A percentile compares a stretch with the other conserved stretches of the same genome.
phyloP scores from a whole-genome alignment of 257 asterid genomes.

The Gentiana dahurica region DNA sequence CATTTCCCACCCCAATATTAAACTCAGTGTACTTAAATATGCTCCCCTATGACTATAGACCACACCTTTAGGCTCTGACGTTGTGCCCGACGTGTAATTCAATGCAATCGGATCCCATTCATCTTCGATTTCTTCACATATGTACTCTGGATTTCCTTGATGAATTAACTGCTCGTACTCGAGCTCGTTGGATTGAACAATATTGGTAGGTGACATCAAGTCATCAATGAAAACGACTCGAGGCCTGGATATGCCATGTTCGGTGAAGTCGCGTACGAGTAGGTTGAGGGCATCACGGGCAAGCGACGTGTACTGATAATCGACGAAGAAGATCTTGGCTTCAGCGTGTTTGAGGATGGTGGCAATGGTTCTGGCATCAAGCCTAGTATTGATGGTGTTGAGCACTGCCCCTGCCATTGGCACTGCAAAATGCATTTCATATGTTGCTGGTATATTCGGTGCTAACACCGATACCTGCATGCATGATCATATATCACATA shows the following conservation, averaged over 20 bases:
- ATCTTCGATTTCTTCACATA: conserved; percentile 32
- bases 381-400: conserved; percentile 68
- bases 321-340: conserved; percentile 56
- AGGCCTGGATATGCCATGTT: conserved; percentile 22
- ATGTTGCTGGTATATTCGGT: conserved; percentile 74
- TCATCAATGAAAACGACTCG: conserved; percentile 61
- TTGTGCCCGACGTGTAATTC: conserved; percentile 83
- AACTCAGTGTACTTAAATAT: conserved; percentile 64
- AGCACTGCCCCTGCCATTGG: conserved; percentile 96
- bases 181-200: conserved; percentile 34
- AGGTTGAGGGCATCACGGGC: conserved; percentile 45
- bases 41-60: conserved; percentile 34
- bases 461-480: conserved; percentile 76
- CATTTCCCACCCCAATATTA: conserved; percentile 74
- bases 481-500: no score
- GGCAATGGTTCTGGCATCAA: conserved; percentile 50
- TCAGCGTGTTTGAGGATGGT: conserved; percentile 61
- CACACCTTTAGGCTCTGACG: conserved; percentile 82
- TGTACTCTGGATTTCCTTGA: conserved; percentile 28
- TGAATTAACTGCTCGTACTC: conserved; percentile 57
- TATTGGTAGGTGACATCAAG: conserved; percentile 32
- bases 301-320: conserved; percentile 33
- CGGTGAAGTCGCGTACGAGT: conserved; percentile 16
- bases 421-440: conserved; percentile 89
- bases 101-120: conserved; percentile 80